phyloP scores from a whole-genome alignment of 2,329 filamentous ascomycete genomes.

The Phialocephala subalpina region DNA sequence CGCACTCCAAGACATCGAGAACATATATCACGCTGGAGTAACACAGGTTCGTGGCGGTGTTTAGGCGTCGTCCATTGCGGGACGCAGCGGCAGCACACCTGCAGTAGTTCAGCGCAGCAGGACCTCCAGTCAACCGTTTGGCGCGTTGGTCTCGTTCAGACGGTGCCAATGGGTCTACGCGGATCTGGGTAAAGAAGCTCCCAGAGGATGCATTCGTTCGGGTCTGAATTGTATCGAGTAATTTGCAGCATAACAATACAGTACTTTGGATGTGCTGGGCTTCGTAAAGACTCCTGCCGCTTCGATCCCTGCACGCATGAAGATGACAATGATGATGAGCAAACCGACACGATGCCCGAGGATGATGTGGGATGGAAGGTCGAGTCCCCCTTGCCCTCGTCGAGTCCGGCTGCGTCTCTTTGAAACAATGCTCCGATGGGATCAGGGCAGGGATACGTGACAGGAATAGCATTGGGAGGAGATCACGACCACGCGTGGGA shows the following conservation, averaged over 20 bases:
- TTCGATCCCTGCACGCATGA: constrained; percentile 35
- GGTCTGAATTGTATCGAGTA: constrained; percentile 18
- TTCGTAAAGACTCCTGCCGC: constrained; percentile 25
- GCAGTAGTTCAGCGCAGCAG: constrained; percentile 11
- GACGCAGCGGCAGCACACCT: constrained; percentile 14
- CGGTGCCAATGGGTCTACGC: constrained; percentile 15
- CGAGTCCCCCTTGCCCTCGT: constrained; percentile 24
- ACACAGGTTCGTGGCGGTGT: constrained; percentile 22
- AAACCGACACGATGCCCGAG: constrained; percentile 28
- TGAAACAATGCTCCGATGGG: constrained; percentile 42
- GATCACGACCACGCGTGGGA: constrained; percentile 10
- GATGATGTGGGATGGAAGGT: constrained; percentile 28
- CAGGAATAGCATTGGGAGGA: constrained; percentile 29
- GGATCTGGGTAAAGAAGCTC: constrained; percentile 23
- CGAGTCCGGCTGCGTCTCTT: constrained; percentile 36
- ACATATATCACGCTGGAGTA: neutral
- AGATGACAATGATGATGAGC: constrained; percentile 28
- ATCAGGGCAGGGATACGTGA: constrained; percentile 32
- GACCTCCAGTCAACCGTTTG: constrained; percentile 26
- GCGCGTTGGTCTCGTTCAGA: constrained; percentile 31
- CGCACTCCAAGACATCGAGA: constrained; percentile 1
- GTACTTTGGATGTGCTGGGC: constrained; percentile 23
- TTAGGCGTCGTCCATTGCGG: constrained; percentile 20
- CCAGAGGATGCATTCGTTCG: constrained; percentile 21
- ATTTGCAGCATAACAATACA: constrained; percentile 20